Conservation (phyloP, 495 filamentous ascomycete genomes). For the Penicillium longicatenatum region DNA sequence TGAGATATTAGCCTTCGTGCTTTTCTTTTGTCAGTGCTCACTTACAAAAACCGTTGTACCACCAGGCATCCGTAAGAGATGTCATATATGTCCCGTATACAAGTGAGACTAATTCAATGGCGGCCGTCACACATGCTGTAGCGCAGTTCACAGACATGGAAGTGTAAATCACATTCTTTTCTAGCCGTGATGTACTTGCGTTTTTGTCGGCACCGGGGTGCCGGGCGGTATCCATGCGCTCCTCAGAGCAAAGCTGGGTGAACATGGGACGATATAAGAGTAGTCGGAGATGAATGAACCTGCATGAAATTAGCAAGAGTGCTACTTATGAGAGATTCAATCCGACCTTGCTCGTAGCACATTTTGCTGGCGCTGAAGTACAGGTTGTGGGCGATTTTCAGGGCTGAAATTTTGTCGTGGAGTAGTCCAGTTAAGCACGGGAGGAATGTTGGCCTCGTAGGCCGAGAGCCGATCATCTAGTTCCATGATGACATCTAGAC, state of each 20-base stretch:
- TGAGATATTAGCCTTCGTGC: background rate
- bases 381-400: slow-evolving; percentile 8
- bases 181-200: slow-evolving; percentile 1
- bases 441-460: slow-evolving; percentile 37
- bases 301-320: slow-evolving; percentile 13
- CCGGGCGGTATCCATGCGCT: slow-evolving; percentile 19
- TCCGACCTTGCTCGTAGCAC: slow-evolving; percentile 43
- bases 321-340: background rate
- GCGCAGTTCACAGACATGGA: slow-evolving; percentile 41
- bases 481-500: slow-evolving; percentile 42
- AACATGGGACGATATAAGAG: slow-evolving; percentile 52
- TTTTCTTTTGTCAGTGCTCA: background rate
- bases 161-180: slow-evolving; percentile 34
- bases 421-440: slow-evolving; percentile 40
- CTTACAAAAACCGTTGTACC: slow-evolving; percentile 52
- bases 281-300: slow-evolving; percentile 47
- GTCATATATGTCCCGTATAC: slow-evolving; percentile 42
- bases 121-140: slow-evolving; percentile 39
- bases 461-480: slow-evolving; percentile 41
- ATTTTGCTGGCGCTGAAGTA: slow-evolving; percentile 42
- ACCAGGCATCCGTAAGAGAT: slow-evolving; percentile 44
- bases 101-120: slow-evolving; percentile 41
- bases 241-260: slow-evolving; percentile 42
- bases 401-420: slow-evolving; percentile 4
- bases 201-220: slow-evolving; percentile 10